These are phyloP conservation scores for Mortierella antarctica DNA, from an alignment of 192 early-diverging fungal species.

Conservation along the genomic window DNA sequence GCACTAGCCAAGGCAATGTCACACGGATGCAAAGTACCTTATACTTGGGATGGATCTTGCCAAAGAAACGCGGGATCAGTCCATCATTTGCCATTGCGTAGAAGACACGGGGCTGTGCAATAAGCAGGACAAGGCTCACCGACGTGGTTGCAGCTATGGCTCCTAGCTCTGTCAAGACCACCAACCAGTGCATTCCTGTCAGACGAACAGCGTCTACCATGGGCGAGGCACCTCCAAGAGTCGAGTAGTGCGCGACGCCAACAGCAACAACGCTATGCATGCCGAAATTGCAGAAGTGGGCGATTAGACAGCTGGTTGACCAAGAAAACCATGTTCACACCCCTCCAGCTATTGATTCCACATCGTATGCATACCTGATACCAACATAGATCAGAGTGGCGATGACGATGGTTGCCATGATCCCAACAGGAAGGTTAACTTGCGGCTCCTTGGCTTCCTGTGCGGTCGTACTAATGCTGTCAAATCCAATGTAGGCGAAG, in stretches of 20 bases:
- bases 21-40: slow-evolving; percentile 11
- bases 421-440: slow-evolving; percentile 89
- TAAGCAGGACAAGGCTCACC: slow-evolving; percentile 79
- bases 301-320: not conserved
- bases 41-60: slow-evolving; percentile 72
- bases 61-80: slow-evolving; percentile 73
- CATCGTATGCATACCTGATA: slow-evolving; percentile 48
- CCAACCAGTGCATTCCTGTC: slow-evolving; percentile 72
- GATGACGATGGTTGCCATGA: slow-evolving; percentile 79
- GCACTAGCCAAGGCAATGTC: not conserved
- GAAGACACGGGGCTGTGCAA: slow-evolving; percentile 90
- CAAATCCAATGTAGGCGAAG: slow-evolving; percentile 87
- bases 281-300: not conserved
- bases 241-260: slow-evolving; percentile 72
- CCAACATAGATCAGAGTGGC: slow-evolving; percentile 83
- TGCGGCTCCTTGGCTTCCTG: slow-evolving; percentile 86
- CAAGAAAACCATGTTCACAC: not conserved
- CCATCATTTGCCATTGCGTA: slow-evolving; percentile 90
- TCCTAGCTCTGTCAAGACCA: slow-evolving; percentile 78
- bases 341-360: not conserved
- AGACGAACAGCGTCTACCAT: slow-evolving; percentile 60
- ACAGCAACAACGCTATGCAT: slow-evolving; percentile 69
- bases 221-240: slow-evolving; percentile 64
- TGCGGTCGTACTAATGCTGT: slow-evolving; percentile 87
- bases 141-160: slow-evolving; percentile 83